These are phyloP conservation scores for Aureobasidium sp. DNA, from an alignment of 2,329 filamentous ascomycete genomes.

Conservation along the genomic window DNA sequence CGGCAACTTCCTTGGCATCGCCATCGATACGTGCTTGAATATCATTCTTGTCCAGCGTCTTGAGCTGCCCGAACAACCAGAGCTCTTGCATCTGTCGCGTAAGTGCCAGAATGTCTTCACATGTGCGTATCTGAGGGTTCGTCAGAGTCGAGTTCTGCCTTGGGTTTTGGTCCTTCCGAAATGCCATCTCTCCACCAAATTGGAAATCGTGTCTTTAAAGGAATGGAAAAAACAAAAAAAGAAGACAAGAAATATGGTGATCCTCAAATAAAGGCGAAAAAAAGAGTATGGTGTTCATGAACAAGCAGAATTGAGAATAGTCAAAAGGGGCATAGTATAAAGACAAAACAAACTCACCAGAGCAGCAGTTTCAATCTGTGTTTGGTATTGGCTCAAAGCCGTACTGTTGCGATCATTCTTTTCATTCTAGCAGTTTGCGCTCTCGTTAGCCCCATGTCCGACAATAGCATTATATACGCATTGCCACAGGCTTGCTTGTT, in stretches of 20 bases:
- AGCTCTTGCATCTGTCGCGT: slow-evolving; percentile 58
- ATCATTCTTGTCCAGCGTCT: slow-evolving; percentile 45
- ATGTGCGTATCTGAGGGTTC: slow-evolving; percentile 48
- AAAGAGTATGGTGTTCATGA: neutral
- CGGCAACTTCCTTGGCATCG: slow-evolving; percentile 41
- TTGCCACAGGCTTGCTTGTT: neutral
- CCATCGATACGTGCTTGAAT: slow-evolving; percentile 40
- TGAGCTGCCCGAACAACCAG: slow-evolving; percentile 60
- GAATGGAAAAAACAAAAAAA: neutral
- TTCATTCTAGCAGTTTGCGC: slow-evolving; percentile 34
- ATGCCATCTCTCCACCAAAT: neutral
- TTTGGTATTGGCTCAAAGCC: slow-evolving; percentile 51
- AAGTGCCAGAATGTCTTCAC: slow-evolving; percentile 55
- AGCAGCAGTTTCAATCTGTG: slow-evolving; percentile 52
- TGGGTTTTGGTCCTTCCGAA: neutral
- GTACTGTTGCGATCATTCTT: slow-evolving; percentile 48
- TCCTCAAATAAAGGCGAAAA: neutral
- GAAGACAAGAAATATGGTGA: neutral
- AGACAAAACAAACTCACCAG: slow-evolving; percentile 38
- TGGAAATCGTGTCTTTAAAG: neutral
- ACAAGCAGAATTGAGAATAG: neutral
- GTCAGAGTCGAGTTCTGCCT: neutral
- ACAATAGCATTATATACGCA: too few species aligned
- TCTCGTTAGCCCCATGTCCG: neutral
- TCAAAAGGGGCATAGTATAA: neutral